These are phyloP conservation scores for Talaromyces islandicus DNA, from an alignment of 2,329 filamentous ascomycete species.

Conservation along the genomic window DNA sequence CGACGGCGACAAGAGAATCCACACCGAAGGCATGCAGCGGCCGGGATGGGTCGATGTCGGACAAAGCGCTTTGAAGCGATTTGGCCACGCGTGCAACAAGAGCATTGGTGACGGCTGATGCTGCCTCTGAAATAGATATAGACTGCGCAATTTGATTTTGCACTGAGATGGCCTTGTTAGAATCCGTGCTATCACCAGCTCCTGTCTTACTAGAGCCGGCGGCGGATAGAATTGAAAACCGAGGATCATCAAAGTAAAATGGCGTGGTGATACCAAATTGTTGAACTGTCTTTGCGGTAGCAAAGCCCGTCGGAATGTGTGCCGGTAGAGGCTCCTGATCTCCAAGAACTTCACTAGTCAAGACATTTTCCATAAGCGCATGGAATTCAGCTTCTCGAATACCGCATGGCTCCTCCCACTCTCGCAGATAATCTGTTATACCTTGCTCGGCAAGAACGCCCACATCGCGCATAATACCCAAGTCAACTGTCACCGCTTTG, in stretches of 20 bases:
- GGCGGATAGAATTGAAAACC: not conserved
- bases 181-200: not conserved
- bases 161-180: not conserved
- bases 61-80: not conserved
- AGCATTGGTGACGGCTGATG: not conserved
- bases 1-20: conserved; percentile 16
- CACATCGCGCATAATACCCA: conserved; percentile 14
- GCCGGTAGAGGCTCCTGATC: not conserved
- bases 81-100: not conserved
- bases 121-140: not conserved
- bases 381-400: conserved; percentile 4
- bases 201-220: not conserved
- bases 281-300: not conserved
- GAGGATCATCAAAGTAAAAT: conserved; percentile 1
- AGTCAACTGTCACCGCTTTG: conserved; percentile 22
- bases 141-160: not conserved
- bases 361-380: not conserved
- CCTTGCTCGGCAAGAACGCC: conserved; percentile 12
- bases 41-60: conserved; percentile 1
- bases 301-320: not conserved
- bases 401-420: conserved; percentile 1
- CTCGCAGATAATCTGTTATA: not conserved
- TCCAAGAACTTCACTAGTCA: not conserved
- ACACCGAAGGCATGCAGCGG: not conserved
- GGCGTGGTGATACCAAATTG: not conserved